Evolutionary conservation across 2,329 filamentous ascomycete genomes (phyloP).

Genomic region (Laburnicola sp.): DNA sequence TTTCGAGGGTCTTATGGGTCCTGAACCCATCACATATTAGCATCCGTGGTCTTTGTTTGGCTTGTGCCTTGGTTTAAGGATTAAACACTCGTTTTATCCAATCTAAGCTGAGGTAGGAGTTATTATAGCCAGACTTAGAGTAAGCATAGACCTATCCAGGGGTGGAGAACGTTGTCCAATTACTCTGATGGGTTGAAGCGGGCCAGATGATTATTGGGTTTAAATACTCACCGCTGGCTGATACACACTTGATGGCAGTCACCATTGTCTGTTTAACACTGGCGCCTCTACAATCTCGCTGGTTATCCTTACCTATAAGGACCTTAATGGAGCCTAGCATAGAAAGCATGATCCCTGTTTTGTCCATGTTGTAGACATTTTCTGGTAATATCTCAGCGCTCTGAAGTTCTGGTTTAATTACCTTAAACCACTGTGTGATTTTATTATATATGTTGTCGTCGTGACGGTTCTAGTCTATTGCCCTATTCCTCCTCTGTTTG

Average conservation of each 20-base stretch:
- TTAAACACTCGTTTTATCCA: background rate
- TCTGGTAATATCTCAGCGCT: background rate
- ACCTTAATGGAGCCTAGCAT: slow-evolving; percentile 18
- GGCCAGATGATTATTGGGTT: slow-evolving; percentile 24
- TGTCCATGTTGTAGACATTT: slow-evolving; percentile 22
- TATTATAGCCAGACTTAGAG: background rate
- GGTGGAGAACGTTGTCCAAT: too few relatives aligned
- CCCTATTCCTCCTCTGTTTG: slow-evolving; percentile 11
- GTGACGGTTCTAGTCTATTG: background rate
- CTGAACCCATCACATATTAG: too few relatives aligned
- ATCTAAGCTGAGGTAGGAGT: background rate
- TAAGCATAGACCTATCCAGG: background rate
- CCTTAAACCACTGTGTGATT: background rate
- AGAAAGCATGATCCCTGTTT: slow-evolving; percentile 22
- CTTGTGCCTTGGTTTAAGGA: background rate
- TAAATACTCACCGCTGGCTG: slow-evolving; percentile 21
- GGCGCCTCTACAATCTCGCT: slow-evolving; percentile 21
- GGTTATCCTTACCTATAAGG: slow-evolving; percentile 23
- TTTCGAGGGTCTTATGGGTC: too few relatives aligned
- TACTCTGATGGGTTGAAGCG: slow-evolving; percentile 10
- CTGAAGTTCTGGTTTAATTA: background rate
- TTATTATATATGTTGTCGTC: background rate
- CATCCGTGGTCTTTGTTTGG: too few relatives aligned
- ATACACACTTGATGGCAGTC: slow-evolving; percentile 25
- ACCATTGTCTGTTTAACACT: slow-evolving; percentile 25